Conservation (phyloP, 768 basidiomycete genomes). For the Psilocybe cyanescens region DNA sequence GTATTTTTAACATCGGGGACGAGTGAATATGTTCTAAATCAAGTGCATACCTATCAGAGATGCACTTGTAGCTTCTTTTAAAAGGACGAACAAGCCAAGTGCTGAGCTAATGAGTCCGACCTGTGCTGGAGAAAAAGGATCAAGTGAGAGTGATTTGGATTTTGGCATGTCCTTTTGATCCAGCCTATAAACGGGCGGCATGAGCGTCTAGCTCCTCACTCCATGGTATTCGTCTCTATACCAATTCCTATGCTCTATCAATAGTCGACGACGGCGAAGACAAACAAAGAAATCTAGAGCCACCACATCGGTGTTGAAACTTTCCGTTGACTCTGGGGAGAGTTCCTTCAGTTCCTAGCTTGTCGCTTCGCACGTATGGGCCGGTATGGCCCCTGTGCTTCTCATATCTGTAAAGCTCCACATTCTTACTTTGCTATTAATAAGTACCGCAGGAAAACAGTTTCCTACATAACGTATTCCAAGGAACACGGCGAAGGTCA, state of each 20-base stretch:
- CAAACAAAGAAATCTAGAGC: background rate
- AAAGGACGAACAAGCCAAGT: too few relatives aligned
- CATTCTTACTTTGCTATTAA: background rate
- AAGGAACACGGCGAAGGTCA: slow-evolving; percentile 6
- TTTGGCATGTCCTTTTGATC: background rate
- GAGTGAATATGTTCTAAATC: background rate
- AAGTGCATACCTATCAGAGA: background rate
- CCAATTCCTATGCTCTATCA: background rate
- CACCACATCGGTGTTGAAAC: background rate
- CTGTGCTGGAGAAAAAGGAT: background rate
- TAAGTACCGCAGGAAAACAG: background rate
- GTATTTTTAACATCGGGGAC: background rate
- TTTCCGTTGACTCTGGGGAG: background rate
- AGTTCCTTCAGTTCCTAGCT: background rate
- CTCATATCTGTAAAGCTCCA: background rate
- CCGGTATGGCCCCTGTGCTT: background rate
- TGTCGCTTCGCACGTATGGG: background rate
- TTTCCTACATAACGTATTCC: background rate
- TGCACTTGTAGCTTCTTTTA: background rate
- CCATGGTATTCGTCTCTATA: background rate
- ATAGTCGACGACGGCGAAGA: background rate
- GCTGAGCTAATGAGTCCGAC: background rate
- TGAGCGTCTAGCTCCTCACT: background rate
- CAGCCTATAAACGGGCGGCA: background rate
- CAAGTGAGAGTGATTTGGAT: background rate